Base-by-base conservation (phyloP, 75 land plant species). In the Ceratopteris richardii region DNA sequence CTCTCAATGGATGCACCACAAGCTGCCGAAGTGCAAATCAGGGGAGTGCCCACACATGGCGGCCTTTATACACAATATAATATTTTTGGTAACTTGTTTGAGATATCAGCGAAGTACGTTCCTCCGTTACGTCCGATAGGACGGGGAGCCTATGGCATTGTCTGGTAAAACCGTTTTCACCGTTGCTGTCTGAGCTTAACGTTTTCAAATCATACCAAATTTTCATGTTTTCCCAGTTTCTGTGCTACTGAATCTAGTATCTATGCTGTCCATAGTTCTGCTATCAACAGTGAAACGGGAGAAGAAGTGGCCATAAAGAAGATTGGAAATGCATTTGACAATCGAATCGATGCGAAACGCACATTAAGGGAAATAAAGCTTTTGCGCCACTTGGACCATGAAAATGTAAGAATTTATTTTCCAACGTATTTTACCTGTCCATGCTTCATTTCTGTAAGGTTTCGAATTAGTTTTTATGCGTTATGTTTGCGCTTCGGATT, bases 231-330 rank as follows among this genome's bases (percentile, higher is more conserved):
- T n/a, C n/a, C 42, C 9, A 40, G 14, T 40, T 40, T 40, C 9
- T 40, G 9, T 40, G 42, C 42, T 40, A 10, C 42, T 40, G 75
- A 44, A 58, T 69, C 26, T 83, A 80, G 55, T 77, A 81, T 60
- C 84, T 50, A 19, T 25, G 21, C 26, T 47, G 30, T 22, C n/a
- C 41, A 55, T 68, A 90, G 96, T 67, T 85, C 95, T 62, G 93
- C 93, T n/a, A 53, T 83, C 57, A 87, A 90, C 60, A 54, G 81
- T 0, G 88, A 80, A 61, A 90, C 96, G 16, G 62, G 63, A 14
- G 93, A 90, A 58, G 88, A 90, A 65, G 93, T 90, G 57, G 96
- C 96, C 23, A 90, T 90, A 40, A 90, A 90, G 74, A 90, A 90
- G 65, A 79, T 90, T 69, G 96, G 96, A 10, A 87, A 87, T 63